These are phyloP conservation scores for Purpureocillium takamizusanense DNA, from an alignment of 2,329 filamentous ascomycete species.

Conservation along the genomic window DNA sequence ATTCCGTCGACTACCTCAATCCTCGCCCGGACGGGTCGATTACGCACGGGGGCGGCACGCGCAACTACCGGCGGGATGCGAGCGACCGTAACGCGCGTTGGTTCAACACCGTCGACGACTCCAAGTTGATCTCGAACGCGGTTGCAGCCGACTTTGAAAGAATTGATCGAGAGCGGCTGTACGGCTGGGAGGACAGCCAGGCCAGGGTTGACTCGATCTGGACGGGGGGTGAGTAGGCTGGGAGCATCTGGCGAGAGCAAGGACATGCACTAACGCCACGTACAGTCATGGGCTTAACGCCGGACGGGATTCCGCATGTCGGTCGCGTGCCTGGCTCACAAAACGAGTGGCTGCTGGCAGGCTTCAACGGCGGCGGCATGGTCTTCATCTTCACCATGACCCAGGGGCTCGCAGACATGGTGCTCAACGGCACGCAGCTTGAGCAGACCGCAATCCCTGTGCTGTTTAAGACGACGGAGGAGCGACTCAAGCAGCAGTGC, in stretches of 20 bases:
- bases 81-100: conserved; percentile 17
- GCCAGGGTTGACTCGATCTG: conserved; percentile 21
- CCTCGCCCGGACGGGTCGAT: conserved; percentile 30
- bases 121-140: too few relatives aligned
- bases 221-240: conserved; percentile 28
- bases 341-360: conserved; percentile 34
- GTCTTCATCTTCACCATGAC: conserved; percentile 30
- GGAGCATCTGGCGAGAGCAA: too few relatives aligned
- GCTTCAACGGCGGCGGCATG: conserved; percentile 45
- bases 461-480: conserved; percentile 22
- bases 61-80: conserved; percentile 27
- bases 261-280: not conserved
- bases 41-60: too few relatives aligned
- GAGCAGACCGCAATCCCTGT: conserved; percentile 25
- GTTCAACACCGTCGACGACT: too few relatives aligned
- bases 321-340: conserved; percentile 26
- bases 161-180: too few relatives aligned
- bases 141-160: too few relatives aligned
- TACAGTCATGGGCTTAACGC: conserved; percentile 31
- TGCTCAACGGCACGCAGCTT: conserved; percentile 18
- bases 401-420: conserved; percentile 31
- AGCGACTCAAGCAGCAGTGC: conserved; percentile 11
- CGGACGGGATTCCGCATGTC: conserved; percentile 32
- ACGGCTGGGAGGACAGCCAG: conserved; percentile 31
- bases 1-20: conserved; percentile 24